phyloP scores from a whole-genome alignment of 2,329 filamentous ascomycete genomes.

The Aurifilum marmelostoma region DNA sequence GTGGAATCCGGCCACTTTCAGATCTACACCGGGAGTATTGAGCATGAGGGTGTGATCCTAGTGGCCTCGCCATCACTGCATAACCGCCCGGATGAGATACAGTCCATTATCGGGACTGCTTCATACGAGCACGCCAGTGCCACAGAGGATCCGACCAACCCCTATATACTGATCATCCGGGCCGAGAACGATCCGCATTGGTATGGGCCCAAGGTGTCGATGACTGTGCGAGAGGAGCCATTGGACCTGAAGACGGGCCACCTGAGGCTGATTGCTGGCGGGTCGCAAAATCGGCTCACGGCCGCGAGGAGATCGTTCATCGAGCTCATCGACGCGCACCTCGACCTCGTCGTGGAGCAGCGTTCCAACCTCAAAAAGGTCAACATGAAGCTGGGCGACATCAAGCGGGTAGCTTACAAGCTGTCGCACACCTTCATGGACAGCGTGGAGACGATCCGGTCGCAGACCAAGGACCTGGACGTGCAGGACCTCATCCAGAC shows the following conservation, averaged over 20 bases:
- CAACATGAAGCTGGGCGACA: constrained; percentile 87
- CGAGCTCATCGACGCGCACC: constrained; percentile 77
- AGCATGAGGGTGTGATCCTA: constrained; percentile 77
- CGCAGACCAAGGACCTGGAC: constrained; percentile 80
- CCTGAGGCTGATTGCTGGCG: constrained; percentile 84
- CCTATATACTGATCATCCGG: constrained; percentile 82
- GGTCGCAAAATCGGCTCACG: constrained; percentile 76
- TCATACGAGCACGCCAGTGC: constrained; percentile 55
- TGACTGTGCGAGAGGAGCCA: constrained; percentile 74
- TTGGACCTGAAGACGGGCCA: constrained; percentile 87
- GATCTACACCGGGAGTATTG: constrained; percentile 71
- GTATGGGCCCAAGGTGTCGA: constrained; percentile 75
- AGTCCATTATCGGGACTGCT: constrained; percentile 78
- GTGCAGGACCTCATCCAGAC: constrained; percentile 97
- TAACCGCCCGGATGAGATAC: constrained; percentile 78
- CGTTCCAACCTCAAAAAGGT: constrained; percentile 92
- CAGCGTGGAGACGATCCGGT: constrained; percentile 89
- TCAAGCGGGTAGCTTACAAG: constrained; percentile 94
- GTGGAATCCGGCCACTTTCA: constrained; percentile 85
- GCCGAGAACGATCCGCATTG: constrained; percentile 80
- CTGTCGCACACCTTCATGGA: constrained; percentile 99
- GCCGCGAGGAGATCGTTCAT: constrained; percentile 80
- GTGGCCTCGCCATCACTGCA: constrained; percentile 82
- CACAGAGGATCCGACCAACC: constrained; percentile 74
- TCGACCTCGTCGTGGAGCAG: constrained; percentile 89